A percentile compares a stretch with the other conserved stretches of the same genome.
These are phyloP conservation scores for Melanopsichium pennsylvanicum DNA, from an alignment of 1,284 basidiomycete genomes.

Conservation along the genomic window DNA sequence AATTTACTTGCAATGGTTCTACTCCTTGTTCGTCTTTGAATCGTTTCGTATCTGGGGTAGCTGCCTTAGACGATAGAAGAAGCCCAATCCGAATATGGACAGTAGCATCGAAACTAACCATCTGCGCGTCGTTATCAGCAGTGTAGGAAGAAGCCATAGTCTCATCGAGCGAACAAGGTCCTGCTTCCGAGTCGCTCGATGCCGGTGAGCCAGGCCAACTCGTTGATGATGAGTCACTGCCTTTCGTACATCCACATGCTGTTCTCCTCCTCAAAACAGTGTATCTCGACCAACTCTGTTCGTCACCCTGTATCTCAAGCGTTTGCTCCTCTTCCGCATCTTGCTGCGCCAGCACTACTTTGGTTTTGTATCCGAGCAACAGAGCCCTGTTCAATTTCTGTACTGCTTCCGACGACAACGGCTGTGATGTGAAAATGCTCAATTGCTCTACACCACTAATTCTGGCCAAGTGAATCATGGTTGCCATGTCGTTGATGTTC, in stretches of 20 bases:
- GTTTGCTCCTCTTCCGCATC: not conserved
- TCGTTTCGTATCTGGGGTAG: not conserved
- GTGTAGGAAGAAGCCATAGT: constrained; percentile 45
- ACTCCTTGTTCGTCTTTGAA: no score
- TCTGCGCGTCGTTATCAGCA: constrained; percentile 13
- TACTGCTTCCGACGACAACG: not conserved
- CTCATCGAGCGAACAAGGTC: constrained; percentile 22
- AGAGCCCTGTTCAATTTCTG: constrained; percentile 1
- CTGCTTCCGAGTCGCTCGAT: constrained; percentile 37
- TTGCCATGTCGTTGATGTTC: constrained; percentile 15
- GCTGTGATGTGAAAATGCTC: constrained; percentile 11
- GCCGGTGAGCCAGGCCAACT: constrained; percentile 9
- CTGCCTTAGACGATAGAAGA: not conserved
- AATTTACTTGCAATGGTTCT: constrained; percentile 15
- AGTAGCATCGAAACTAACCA: not conserved
- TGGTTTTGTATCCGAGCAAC: constrained; percentile 15
- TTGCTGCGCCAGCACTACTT: constrained; percentile 1
- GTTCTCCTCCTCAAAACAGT: constrained; percentile 13
- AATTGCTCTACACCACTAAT: constrained; percentile 27
- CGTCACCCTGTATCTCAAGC: not conserved
- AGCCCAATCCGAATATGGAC: constrained; percentile 13
- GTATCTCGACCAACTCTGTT: constrained; percentile 3
- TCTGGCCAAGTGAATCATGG: constrained; percentile 21
- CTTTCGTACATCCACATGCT: not conserved
- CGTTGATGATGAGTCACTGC: constrained; percentile 3